Base-by-base conservation (phyloP, 2,329 filamentous ascomycete species). In the Aureobasidium sp. region DNA sequence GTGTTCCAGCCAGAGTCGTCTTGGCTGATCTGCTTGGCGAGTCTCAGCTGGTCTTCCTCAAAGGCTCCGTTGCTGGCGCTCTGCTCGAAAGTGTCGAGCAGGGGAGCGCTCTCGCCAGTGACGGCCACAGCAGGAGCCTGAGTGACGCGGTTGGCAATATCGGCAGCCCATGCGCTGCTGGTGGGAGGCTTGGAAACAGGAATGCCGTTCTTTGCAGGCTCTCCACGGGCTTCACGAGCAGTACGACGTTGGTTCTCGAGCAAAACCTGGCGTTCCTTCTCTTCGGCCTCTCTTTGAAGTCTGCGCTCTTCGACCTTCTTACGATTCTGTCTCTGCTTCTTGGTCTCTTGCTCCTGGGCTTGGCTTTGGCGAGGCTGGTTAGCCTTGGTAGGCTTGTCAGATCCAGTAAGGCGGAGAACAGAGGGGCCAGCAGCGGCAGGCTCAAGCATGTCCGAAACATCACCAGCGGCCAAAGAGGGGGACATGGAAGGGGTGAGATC, bases 251-350 rank as follows among this genome's bases (percentile, higher is more conserved):
- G 92, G 73, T 88, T 87, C 79, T 97, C 91, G 69, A 90, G 80
- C 64, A 89, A 80, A 41, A 79, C 78, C 78, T 90, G 89, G 71
- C 92, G 87, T 70, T 89, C 82, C 71, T 86, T 84, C 77, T 97
- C 92, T 0, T 88, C 85, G 68, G 89, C 88, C 71, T 92, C 87
- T 34, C 89, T 86, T 62, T 84, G 81, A 34, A 81, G 79, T 80
- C 90, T 94, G 70, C 86, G 86, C 63, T 86, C 87, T 76, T 96
- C 91, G 41, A 84, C 86, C 85, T 96, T 97, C 79, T 88, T 86
- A 68, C 87, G 85, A 78, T 96, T 94, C 79, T 97, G 92, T 64
- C 91, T 87, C 79, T 96, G 90, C 81, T 97, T 97, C 87, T 97
- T 97, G 23, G 88, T 89, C 80, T 96, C 89, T 20, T 82, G 83